Evolutionary conservation across 257 asterid species (phyloP), one percentile per base, ranked within the genome.

Genomic region (Ilex aquifolium): DNA sequence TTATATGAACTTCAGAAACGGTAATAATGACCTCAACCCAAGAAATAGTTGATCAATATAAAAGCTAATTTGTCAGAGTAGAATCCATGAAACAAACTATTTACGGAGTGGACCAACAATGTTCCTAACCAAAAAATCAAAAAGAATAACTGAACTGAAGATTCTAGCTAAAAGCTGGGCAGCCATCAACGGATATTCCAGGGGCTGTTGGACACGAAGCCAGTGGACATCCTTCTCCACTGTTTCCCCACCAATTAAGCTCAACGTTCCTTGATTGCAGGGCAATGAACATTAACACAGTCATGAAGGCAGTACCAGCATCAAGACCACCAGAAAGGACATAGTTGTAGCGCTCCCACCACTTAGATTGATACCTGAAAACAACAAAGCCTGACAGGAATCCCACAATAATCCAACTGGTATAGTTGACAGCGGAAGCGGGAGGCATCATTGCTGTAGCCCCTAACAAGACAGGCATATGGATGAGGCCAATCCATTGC

Each of bases 171-270:
- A 62, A n/a, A 66, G 65, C 73, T 0, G 87, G 87, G 59, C 87
- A 82, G 2, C 77, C 83, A 5, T 63, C 14, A 32, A 57, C 87
- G 2, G 29, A 5, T 3, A 85, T 72, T 10, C 93, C 93, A 62
- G 57, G 60, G 3, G 87, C 79, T 0, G 85, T 74, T 0, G 93
- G 93, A 30, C 93, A 82, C n/a, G 79, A 8, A 60, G 83, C 89
- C 56, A 82, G 44, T 0, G 82, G 82, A 50, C 92, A 87, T 1
- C 83, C 82, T 32, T 84, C 95, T 7, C 54, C 21, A 4, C 72
- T 61, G 29, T 79, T 78, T 57, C 95, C 95, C 89, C 85, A 80
- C 89, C 91, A 86, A 17, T 57, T 40, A 12, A 85, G 7, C 2
- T 36, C 54, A 9, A 72, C 56, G 2, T 44, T 53, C 13, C 56